These are phyloP conservation scores for Colletotrichum sp. DNA, from an alignment of 2,329 filamentous ascomycete genomes.

Conservation along the genomic window DNA sequence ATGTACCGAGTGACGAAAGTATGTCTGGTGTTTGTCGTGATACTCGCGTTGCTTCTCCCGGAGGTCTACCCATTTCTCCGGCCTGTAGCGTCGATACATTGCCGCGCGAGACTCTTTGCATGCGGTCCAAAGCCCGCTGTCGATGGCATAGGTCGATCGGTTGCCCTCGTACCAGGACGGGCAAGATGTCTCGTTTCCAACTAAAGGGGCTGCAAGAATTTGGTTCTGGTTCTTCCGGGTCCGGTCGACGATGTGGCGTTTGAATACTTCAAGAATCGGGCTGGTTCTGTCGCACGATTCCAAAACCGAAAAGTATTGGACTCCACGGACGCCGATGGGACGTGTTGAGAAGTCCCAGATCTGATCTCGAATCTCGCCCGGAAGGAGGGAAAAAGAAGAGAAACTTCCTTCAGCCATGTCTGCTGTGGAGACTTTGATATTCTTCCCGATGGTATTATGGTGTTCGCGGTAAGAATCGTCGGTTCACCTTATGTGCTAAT, in stretches of 20 bases:
- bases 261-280: rapidly evolving
- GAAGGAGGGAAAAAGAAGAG: not conserved
- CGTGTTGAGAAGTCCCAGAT: not conserved
- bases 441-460: rapidly evolving
- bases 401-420: not conserved
- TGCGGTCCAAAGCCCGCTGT: not conserved
- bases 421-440: not conserved
- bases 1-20: rapidly evolving
- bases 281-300: rapidly evolving
- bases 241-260: not conserved
- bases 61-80: not conserved
- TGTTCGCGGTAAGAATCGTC: not conserved
- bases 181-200: rapidly evolving
- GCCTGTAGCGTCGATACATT: not conserved
- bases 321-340: not conserved
- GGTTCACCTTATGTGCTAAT: not conserved
- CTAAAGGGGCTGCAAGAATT: not conserved
- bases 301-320: not conserved
- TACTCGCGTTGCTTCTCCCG: not conserved
- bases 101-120: not conserved
- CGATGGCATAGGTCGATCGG: not conserved
- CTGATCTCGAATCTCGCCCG: not conserved
- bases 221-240: rapidly evolving
- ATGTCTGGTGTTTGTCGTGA: rapidly evolving
- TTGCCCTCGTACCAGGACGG: not conserved